A percentile compares a stretch with the other conserved stretches of the same genome.
These are phyloP conservation scores for Coleophoma cylindrospora DNA, from an alignment of 2,329 filamentous ascomycete genomes.

Conservation along the genomic window DNA sequence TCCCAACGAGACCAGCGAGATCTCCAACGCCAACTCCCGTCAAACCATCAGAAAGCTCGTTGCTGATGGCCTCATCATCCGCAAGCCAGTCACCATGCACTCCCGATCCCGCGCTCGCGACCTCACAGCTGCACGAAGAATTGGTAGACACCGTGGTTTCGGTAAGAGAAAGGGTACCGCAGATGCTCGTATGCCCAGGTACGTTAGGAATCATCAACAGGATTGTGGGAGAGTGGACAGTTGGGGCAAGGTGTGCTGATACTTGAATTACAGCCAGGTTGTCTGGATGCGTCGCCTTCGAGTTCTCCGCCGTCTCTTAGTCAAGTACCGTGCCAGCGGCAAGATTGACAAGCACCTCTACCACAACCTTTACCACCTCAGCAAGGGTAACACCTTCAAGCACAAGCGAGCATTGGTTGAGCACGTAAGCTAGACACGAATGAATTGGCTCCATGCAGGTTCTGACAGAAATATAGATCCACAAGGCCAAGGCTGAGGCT, in stretches of 20 bases:
- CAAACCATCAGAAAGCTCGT: constrained; percentile 99
- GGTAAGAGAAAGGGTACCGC: constrained; percentile 99
- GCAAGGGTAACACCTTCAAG: constrained; percentile 99
- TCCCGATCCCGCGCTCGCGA: constrained; percentile 94
- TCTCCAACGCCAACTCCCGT: constrained; percentile 99
- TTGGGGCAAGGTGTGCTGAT: constrained; percentile 21
- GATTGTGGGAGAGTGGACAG: constrained; percentile 2
- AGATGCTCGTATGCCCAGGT: constrained; percentile 98
- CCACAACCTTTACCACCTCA: constrained; percentile 99
- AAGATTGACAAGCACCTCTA: constrained; percentile 99
- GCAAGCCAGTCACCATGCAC: constrained; percentile 99
- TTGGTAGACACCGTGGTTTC: constrained; percentile 97
- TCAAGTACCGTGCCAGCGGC: constrained; percentile 99
- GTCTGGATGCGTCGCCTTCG: constrained; percentile 99
- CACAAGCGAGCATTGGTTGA: constrained; percentile 99
- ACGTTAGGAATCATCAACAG: constrained; percentile 36
- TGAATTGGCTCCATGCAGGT: constrained; percentile 14
- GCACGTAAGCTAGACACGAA: constrained; percentile 71
- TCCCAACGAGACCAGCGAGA: constrained; percentile 98
- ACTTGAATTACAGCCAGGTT: constrained; percentile 64
- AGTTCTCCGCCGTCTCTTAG: constrained; percentile 96
- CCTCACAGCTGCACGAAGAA: constrained; percentile 88
- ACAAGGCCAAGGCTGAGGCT: constrained; percentile 99
- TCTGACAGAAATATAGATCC: constrained; percentile 61
- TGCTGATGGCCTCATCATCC: constrained; percentile 99